Conservation (phyloP, 2,329 filamentous ascomycete genomes). For the Pseudocercospora vitis region DNA sequence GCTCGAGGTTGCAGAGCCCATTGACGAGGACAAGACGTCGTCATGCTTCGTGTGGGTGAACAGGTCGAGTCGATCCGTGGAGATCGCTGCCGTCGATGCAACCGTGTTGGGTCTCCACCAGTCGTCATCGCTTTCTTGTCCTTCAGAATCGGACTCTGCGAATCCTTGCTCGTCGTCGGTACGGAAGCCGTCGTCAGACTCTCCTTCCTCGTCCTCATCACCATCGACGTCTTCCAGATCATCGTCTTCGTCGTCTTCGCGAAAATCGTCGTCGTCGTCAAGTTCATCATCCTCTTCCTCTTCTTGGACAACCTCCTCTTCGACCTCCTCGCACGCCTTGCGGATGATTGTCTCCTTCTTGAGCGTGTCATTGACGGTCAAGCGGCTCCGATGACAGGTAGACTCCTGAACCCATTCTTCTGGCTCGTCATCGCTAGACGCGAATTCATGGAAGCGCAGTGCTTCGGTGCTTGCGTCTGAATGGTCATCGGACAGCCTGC, state of each 20-base stretch:
- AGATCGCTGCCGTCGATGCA: slow-evolving; percentile 54
- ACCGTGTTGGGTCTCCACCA: slow-evolving; percentile 65
- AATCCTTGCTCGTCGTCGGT: slow-evolving; percentile 77
- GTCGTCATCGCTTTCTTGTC: slow-evolving; percentile 65
- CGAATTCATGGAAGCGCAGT: slow-evolving; percentile 84
- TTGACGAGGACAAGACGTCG: slow-evolving; percentile 55
- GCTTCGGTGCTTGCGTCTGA: slow-evolving; percentile 53
- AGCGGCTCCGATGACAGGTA: slow-evolving; percentile 62
- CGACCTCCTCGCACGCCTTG: slow-evolving; percentile 80
- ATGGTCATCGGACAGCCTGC: slow-evolving; percentile 31
- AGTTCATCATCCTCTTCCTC: slow-evolving; percentile 44
- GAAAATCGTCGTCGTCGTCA: slow-evolving; percentile 50
- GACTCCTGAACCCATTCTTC: slow-evolving; percentile 88
- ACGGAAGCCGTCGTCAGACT: slow-evolving; percentile 68
- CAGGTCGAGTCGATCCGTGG: slow-evolving; percentile 52
- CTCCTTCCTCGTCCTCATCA: slow-evolving; percentile 61
- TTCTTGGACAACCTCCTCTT: slow-evolving; percentile 80
- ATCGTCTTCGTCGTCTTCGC: slow-evolving; percentile 52
- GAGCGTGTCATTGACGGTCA: slow-evolving; percentile 88
- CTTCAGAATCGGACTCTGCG: slow-evolving; percentile 67
- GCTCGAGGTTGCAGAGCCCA: slow-evolving; percentile 51
- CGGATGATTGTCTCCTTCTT: slow-evolving; percentile 87
- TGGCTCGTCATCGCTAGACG: slow-evolving; percentile 74
- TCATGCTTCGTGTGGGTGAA: slow-evolving; percentile 47
- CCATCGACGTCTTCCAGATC: slow-evolving; percentile 46